Evolutionary conservation across 352 stramenopile genomes (phyloP).

Genomic region (Phytophthora niederhauseri): DNA sequence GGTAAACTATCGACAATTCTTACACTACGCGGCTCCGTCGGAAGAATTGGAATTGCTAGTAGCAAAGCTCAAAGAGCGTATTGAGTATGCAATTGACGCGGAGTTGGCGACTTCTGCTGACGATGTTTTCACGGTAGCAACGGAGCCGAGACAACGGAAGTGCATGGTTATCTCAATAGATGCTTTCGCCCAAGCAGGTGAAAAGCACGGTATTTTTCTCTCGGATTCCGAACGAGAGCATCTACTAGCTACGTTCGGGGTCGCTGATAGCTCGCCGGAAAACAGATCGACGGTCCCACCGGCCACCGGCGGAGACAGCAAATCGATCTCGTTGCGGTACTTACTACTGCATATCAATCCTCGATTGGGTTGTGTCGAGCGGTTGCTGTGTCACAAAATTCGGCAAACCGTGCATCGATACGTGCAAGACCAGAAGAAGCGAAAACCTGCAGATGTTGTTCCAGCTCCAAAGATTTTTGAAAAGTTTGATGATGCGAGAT

Average conservation of each 20-base stretch:
- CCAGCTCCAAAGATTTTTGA: conserved; percentile 54
- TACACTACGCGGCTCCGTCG: conserved; percentile 55
- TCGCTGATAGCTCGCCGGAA: conserved; percentile 1
- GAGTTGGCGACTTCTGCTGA: conserved; percentile 48
- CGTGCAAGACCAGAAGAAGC: conserved; percentile 35
- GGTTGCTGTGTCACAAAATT: conserved; percentile 70
- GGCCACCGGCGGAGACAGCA: background rate
- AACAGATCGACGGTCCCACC: background rate
- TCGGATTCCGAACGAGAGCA: conserved; percentile 38
- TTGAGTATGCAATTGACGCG: conserved; percentile 65
- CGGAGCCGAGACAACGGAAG: conserved; percentile 22
- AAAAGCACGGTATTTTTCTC: conserved; percentile 47
- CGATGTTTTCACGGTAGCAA: conserved; percentile 37
- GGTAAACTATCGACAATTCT: conserved; percentile 78
- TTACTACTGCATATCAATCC: conserved; percentile 67
- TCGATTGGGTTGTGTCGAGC: conserved; percentile 48
- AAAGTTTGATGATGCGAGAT: conserved; percentile 54
- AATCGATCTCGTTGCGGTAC: conserved; percentile 47
- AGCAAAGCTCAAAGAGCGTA: conserved; percentile 65
- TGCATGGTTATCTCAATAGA: conserved; percentile 19
- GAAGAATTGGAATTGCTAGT: conserved; percentile 62
- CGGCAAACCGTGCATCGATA: conserved; percentile 54
- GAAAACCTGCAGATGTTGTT: conserved; percentile 18
- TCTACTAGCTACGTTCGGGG: conserved; percentile 29
- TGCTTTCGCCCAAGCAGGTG: conserved; percentile 16